Percentiles rank a stretch among this genome's conserved stretches.
Conservation (phyloP, 257 asterid genomes). For the Phtheirospermum japonicum region DNA sequence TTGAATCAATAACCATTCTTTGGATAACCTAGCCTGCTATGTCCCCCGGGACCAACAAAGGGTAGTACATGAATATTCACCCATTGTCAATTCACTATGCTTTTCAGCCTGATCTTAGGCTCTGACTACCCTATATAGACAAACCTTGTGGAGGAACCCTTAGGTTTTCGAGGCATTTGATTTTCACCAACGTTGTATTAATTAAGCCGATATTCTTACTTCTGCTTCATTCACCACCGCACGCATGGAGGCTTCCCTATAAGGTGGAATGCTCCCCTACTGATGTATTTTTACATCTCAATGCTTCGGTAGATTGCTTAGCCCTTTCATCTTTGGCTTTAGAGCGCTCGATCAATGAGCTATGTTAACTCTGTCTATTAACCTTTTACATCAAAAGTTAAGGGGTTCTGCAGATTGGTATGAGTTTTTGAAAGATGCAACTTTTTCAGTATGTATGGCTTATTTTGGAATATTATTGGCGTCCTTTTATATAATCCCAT, state of each 20-base stretch:
- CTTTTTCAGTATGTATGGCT: too few relatives aligned
- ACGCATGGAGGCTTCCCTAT: conserved; percentile 17
- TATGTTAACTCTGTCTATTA: too few relatives aligned
- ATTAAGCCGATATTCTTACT: conserved; percentile 11
- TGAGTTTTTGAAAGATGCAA: too few relatives aligned
- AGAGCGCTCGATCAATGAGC: not conserved
- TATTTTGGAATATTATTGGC: too few relatives aligned
- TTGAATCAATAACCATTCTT: conserved; percentile 3
- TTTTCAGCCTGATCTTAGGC: conserved; percentile 21
- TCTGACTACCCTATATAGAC: conserved; percentile 8
- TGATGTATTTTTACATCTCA: conserved; percentile 1
- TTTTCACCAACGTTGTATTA: conserved; percentile 23
- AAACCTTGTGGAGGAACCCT: not conserved
- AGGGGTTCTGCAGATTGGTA: too few relatives aligned
- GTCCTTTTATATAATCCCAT: not conserved
- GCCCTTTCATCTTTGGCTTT: not conserved
- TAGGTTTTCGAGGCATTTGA: conserved; percentile 24
- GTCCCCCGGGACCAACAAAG: not conserved
- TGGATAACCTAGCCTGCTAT: not conserved
- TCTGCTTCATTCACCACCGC: conserved; percentile 18
- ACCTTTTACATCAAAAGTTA: too few relatives aligned
- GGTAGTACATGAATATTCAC: conserved; percentile 13
- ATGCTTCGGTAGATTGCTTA: not conserved
- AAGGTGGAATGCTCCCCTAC: too few relatives aligned
- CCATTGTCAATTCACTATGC: not conserved